A percentile compares a stretch with the other conserved stretches of the same genome.
Conservation (phyloP, 2,329 filamentous ascomycete species). For the Diaporthe humulicola region DNA sequence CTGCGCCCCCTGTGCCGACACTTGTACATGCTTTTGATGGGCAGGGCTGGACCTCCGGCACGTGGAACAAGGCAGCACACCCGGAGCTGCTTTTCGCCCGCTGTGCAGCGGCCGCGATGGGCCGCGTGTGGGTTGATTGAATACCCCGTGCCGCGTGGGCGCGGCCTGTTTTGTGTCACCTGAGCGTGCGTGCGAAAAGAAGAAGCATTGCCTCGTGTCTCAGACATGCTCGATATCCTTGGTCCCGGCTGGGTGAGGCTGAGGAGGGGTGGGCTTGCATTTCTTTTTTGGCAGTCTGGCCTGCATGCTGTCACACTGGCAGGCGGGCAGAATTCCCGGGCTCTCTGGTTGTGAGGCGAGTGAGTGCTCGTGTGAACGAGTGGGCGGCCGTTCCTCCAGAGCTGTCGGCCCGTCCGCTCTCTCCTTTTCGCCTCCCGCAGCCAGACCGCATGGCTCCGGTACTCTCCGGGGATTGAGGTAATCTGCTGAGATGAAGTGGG, state of each 20-base stretch:
- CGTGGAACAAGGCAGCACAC: not conserved
- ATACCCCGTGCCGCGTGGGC: slow-evolving; percentile 24
- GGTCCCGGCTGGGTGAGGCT: slow-evolving; percentile 1
- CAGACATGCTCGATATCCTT: not conserved
- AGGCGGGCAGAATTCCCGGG: not conserved
- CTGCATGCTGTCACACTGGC: not conserved
- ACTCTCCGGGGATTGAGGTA: not conserved
- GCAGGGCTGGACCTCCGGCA: not conserved
- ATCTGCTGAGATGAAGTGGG: not conserved
- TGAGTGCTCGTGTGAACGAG: not conserved
- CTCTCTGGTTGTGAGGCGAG: not conserved
- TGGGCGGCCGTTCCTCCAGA: not conserved
- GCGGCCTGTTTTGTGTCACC: not conserved
- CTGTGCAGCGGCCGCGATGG: slow-evolving; percentile 1
- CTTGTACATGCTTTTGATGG: not conserved
- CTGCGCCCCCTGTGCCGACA: not conserved
- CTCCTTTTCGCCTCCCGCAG: too few relatives aligned
- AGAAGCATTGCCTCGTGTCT: slow-evolving; percentile 21
- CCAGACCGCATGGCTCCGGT: not conserved
- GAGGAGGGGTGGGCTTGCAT: not conserved
- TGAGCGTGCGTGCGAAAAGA: not conserved
- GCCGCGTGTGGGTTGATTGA: not conserved
- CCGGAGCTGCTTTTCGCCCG: slow-evolving; percentile 3
- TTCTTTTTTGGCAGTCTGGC: not conserved
- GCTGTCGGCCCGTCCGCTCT: not conserved